Percentiles rank a stretch among this genome's conserved stretches.
Evolutionary conservation across 768 basidiomycete species (phyloP).

Genomic region (Boletus patriciae): DNA sequence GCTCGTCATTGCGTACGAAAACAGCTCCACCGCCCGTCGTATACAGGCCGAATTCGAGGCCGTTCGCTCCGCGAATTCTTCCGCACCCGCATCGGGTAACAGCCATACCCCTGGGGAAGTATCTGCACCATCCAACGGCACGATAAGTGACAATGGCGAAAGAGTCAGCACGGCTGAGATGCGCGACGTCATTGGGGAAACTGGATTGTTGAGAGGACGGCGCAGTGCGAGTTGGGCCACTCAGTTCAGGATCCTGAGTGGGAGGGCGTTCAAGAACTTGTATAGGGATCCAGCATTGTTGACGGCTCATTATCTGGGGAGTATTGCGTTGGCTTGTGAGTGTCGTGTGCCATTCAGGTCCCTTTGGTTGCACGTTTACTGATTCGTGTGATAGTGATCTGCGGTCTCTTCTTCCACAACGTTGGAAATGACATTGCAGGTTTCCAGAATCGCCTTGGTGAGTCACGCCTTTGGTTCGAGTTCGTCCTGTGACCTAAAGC

Average conservation of each 20-base stretch:
- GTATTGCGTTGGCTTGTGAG: conserved; percentile 82
- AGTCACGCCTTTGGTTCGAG: conserved; percentile 9
- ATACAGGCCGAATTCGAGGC: conserved; percentile 64
- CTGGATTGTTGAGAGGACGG: conserved; percentile 62
- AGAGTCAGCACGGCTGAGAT: conserved; percentile 42
- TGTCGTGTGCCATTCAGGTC: conserved; percentile 13
- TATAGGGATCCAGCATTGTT: conserved; percentile 93
- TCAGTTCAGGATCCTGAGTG: conserved; percentile 93
- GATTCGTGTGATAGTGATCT: conserved; percentile 57
- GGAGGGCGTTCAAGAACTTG: conserved; percentile 96
- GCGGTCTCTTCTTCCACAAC: conserved; percentile 90
- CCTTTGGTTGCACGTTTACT: background rate
- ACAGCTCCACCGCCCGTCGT: conserved; percentile 61
- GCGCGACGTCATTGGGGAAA: conserved; percentile 71
- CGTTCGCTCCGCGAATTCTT: conserved; percentile 27
- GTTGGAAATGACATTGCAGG: conserved; percentile 93
- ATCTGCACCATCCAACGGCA: conserved; percentile 26
- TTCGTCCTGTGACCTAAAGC: background rate
- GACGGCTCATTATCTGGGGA: conserved; percentile 85
- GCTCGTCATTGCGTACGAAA: conserved; percentile 71
- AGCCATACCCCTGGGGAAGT: background rate
- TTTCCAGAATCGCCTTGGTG: conserved; percentile 92
- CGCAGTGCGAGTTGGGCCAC: conserved; percentile 84
- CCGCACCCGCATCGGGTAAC: background rate
- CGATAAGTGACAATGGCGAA: conserved; percentile 24